Percentiles rank a stretch among this genome's conserved stretches.
Evolutionary conservation across 208 protist genomes (phyloP).

Genomic region (Leishmania major): DNA sequence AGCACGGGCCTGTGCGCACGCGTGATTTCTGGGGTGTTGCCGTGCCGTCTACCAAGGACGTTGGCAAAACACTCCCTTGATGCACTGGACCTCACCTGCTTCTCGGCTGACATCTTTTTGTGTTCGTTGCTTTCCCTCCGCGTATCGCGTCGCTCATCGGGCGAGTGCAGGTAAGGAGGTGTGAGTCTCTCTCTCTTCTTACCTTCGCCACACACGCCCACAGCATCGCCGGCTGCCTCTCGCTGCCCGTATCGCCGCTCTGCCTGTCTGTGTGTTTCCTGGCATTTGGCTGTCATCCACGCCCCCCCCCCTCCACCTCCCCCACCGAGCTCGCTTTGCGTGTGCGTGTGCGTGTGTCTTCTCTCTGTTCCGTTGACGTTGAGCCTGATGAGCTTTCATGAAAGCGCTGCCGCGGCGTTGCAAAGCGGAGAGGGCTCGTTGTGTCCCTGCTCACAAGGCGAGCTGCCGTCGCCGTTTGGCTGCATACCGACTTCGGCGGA

Average conservation of each 20-base stretch:
- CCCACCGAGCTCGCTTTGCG: neutral
- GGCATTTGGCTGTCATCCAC: neutral
- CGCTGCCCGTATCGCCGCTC: neutral
- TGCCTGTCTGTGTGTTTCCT: neutral
- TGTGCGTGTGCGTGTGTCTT: neutral
- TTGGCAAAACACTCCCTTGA: neutral
- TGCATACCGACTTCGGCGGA: slow-evolving; percentile 31
- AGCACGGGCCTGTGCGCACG: neutral
- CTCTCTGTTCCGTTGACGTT: neutral
- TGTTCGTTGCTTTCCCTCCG: neutral
- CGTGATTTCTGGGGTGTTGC: neutral
- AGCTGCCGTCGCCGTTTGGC: slow-evolving; percentile 28
- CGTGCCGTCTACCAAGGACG: neutral
- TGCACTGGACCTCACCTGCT: neutral
- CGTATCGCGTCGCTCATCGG: neutral
- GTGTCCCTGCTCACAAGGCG: slow-evolving; percentile 12
- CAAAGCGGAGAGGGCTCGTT: neutral
- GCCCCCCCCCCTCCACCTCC: neutral
- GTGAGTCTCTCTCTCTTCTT: neutral
- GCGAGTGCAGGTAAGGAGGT: neutral
- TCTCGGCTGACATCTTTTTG: neutral
- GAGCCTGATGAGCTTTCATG: neutral
- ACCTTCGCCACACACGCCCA: neutral
- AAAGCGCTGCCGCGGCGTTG: neutral
- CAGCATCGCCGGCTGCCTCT: neutral